Conservation (phyloP, 768 basidiomycete genomes). For the Phaffia tasmanica region DNA sequence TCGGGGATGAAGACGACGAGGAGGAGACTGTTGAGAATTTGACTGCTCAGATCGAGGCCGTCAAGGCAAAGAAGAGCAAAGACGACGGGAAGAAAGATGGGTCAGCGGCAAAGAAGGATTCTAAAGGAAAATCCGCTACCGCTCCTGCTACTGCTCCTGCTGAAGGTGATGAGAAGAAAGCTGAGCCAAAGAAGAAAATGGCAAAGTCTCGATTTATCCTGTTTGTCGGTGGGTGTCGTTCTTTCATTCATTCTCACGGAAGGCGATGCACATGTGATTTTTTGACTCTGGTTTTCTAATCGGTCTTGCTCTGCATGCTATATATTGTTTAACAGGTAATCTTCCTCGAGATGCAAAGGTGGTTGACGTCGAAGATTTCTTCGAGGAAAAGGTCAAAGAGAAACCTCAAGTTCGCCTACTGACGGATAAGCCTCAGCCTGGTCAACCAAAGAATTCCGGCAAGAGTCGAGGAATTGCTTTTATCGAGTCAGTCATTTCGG, state of each 20-base stretch:
- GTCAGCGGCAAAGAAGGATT: slow-evolving; percentile 14
- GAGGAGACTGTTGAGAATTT: slow-evolving; percentile 3
- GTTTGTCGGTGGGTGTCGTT: slow-evolving; percentile 22
- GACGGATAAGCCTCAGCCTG: slow-evolving; percentile 20
- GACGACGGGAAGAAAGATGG: slow-evolving; percentile 13
- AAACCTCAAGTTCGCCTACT: slow-evolving; percentile 22
- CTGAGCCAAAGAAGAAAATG: background rate
- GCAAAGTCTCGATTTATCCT: slow-evolving; percentile 23
- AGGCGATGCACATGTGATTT: background rate
- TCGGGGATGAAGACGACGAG: background rate
- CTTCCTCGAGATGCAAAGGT: slow-evolving; percentile 13
- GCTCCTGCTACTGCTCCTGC: background rate
- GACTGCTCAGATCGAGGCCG: background rate
- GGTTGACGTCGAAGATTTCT: slow-evolving; percentile 18
- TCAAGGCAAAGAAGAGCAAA: slow-evolving; percentile 18
- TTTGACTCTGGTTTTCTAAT: background rate
- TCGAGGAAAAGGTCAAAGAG: slow-evolving; percentile 22
- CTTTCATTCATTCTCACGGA: background rate
- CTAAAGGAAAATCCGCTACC: slow-evolving; percentile 7
- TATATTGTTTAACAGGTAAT: slow-evolving; percentile 8
- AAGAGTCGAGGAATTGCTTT: slow-evolving; percentile 23
- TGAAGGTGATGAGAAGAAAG: slow-evolving; percentile 1
- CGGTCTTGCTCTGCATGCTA: background rate
- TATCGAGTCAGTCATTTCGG: slow-evolving; percentile 13
- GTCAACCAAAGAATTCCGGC: slow-evolving; percentile 12